Conservation (phyloP, 2,329 filamentous ascomycete species). For the Alternaria triticimaculans region DNA sequence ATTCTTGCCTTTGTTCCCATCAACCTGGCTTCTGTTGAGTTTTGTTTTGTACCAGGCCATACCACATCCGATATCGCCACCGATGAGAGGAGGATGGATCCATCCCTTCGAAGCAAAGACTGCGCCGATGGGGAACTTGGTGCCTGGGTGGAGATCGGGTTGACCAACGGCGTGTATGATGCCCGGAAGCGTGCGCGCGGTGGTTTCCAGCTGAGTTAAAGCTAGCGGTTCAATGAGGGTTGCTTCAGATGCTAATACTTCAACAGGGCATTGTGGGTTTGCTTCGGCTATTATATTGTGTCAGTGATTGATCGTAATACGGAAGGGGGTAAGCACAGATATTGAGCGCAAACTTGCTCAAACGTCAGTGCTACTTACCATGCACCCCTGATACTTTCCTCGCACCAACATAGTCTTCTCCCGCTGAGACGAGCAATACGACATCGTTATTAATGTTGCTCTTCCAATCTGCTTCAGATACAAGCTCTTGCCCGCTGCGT, state of each 20-base stretch:
- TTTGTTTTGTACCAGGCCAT: conserved; percentile 50
- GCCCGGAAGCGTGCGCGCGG: conserved; percentile 43
- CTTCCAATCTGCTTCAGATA: conserved; percentile 37
- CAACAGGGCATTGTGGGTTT: conserved; percentile 25
- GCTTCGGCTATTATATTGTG: conserved; percentile 18
- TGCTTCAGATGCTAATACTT: conserved; percentile 36
- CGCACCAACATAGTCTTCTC: conserved; percentile 43
- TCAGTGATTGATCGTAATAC: not conserved
- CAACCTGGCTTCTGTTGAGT: conserved; percentile 38
- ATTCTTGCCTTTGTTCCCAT: conserved; percentile 43
- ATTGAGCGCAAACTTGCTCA: conserved; percentile 36
- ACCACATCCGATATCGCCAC: conserved; percentile 50
- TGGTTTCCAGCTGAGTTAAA: conserved; percentile 39
- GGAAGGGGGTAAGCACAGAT: conserved; percentile 2
- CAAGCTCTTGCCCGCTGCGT: conserved; percentile 35
- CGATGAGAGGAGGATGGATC: conserved; percentile 49
- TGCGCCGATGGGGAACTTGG: conserved; percentile 48
- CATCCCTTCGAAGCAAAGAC: conserved; percentile 45
- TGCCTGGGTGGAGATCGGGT: conserved; percentile 48
- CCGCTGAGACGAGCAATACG: conserved; percentile 37
- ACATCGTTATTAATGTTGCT: conserved; percentile 31
- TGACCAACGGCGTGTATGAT: conserved; percentile 45
- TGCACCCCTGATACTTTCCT: conserved; percentile 23
- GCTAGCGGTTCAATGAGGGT: conserved; percentile 36
- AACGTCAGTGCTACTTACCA: conserved; percentile 18